These are phyloP conservation scores for Microdochium bolleyi DNA, from an alignment of 2,329 filamentous ascomycete genomes.

Conservation along the genomic window DNA sequence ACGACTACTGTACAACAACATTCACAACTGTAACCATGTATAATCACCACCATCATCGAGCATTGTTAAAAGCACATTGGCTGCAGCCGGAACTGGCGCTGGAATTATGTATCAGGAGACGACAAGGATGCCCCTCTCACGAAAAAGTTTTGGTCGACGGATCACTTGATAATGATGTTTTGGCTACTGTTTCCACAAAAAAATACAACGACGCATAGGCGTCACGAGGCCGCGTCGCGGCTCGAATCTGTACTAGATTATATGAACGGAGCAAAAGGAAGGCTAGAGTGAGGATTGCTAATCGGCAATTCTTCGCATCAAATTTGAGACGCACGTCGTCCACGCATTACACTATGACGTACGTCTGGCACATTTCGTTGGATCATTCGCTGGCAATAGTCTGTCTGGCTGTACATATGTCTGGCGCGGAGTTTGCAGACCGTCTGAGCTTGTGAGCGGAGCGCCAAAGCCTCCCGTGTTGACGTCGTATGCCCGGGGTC, in stretches of 20 bases:
- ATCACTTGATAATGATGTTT: neutral
- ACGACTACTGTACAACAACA: neutral
- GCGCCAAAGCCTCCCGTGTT: too few relatives aligned
- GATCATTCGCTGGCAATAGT: too few relatives aligned
- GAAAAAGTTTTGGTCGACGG: neutral
- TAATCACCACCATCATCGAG: neutral
- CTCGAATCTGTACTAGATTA: neutral
- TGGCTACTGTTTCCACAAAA: neutral
- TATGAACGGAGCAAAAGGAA: neutral
- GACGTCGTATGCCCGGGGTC: neutral
- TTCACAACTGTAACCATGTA: neutral
- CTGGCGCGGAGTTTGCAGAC: too few relatives aligned
- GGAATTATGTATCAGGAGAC: neutral
- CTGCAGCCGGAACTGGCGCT: neutral
- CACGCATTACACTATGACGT: too few relatives aligned
- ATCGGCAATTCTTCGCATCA: too few relatives aligned
- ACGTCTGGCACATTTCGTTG: too few relatives aligned
- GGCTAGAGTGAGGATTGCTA: too few relatives aligned
- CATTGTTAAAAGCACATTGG: neutral
- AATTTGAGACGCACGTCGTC: too few relatives aligned
- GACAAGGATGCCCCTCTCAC: neutral
- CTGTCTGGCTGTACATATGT: too few relatives aligned
- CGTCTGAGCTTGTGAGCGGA: too few relatives aligned
- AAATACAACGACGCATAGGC: neutral
- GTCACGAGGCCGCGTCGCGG: neutral